Conservation (phyloP, 1,284 basidiomycete genomes). For the Moesziomyces antarcticus region DNA sequence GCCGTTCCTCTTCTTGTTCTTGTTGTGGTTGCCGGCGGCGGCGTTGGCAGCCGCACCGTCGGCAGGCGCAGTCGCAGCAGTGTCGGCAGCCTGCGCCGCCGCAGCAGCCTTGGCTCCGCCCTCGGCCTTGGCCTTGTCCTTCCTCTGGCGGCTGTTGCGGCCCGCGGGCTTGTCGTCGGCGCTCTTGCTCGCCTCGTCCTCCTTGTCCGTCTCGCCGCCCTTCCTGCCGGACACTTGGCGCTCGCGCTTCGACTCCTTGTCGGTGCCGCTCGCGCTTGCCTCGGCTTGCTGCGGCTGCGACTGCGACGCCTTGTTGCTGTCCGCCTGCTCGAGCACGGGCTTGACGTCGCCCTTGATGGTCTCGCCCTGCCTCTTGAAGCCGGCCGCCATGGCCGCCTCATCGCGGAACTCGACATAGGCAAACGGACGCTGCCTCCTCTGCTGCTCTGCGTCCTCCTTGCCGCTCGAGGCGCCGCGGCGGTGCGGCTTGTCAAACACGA, state of each 20-base stretch:
- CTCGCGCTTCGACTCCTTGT: slow-evolving; percentile 9
- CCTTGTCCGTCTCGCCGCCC: slow-evolving; percentile 18
- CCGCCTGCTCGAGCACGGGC: slow-evolving; percentile 40
- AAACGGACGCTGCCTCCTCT: slow-evolving; percentile 47
- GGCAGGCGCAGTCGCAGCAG: neutral
- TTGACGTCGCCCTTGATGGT: slow-evolving; percentile 31
- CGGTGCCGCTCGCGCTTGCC: slow-evolving; percentile 1
- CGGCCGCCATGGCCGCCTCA: slow-evolving; percentile 37
- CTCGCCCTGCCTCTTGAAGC: slow-evolving; percentile 40
- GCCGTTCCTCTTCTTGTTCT: slow-evolving; percentile 34
- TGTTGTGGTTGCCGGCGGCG: slow-evolving; percentile 14
- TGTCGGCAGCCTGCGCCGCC: neutral
- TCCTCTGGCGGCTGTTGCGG: neutral
- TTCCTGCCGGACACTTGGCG: slow-evolving; percentile 1
- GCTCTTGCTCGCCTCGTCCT: slow-evolving; percentile 22
- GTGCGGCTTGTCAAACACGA: slow-evolving; percentile 50
- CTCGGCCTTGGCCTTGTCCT: slow-evolving; percentile 1
- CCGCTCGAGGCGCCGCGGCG: slow-evolving; percentile 30
- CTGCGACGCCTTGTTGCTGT: slow-evolving; percentile 36
- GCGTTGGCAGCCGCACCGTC: neutral
- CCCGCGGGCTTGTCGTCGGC: slow-evolving; percentile 15
- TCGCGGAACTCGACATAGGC: slow-evolving; percentile 54
- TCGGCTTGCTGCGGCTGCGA: slow-evolving; percentile 1
- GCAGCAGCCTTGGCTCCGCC: slow-evolving; percentile 8
- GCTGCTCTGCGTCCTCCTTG: slow-evolving; percentile 26